A percentile compares a stretch with the other conserved stretches of the same genome.
Conservation (phyloP, 2,329 filamentous ascomycete genomes). For the Penicillium janthinellum region DNA sequence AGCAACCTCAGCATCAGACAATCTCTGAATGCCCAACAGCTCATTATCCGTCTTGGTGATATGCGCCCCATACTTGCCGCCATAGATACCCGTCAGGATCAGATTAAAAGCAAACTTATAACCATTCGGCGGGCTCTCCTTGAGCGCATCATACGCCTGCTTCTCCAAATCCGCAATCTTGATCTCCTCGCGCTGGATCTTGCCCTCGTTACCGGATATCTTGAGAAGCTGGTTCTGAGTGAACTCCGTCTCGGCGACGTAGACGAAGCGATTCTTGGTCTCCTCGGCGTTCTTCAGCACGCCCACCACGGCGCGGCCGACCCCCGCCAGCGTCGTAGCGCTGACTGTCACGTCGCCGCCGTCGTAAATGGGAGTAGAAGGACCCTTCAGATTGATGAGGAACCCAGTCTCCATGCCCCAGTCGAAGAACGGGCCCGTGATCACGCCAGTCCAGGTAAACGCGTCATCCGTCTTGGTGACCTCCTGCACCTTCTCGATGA, state of each 20-base stretch:
- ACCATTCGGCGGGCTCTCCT: slow-evolving; percentile 30
- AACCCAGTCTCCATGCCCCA: slow-evolving; percentile 43
- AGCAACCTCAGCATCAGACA: slow-evolving; percentile 37
- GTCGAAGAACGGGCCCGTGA: slow-evolving; percentile 39
- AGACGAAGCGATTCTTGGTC: slow-evolving; percentile 56
- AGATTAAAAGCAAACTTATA: slow-evolving; percentile 31
- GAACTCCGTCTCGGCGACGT: slow-evolving; percentile 48
- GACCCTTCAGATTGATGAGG: slow-evolving; percentile 46
- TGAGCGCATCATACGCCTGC: slow-evolving; percentile 33
- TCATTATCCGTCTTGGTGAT: slow-evolving; percentile 43
- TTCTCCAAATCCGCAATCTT: slow-evolving; percentile 32
- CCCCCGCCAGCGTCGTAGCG: slow-evolving; percentile 49
- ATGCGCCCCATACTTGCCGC: slow-evolving; percentile 33
- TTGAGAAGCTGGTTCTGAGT: slow-evolving; percentile 48
- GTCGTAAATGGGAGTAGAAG: slow-evolving; percentile 48
- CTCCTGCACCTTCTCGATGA: slow-evolving; percentile 31
- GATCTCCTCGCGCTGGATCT: slow-evolving; percentile 29
- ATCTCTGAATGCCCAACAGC: slow-evolving; percentile 38
- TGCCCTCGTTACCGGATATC: slow-evolving; percentile 27
- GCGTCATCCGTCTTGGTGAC: slow-evolving; percentile 15
- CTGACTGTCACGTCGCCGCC: slow-evolving; percentile 55
- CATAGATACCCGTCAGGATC: slow-evolving; percentile 35
- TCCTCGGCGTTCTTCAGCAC: slow-evolving; percentile 53
- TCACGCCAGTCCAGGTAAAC: slow-evolving; percentile 37
- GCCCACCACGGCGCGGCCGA: slow-evolving; percentile 54